phyloP scores from a whole-genome alignment of 495 filamentous ascomycete species.

The Lepraria neglecta region DNA sequence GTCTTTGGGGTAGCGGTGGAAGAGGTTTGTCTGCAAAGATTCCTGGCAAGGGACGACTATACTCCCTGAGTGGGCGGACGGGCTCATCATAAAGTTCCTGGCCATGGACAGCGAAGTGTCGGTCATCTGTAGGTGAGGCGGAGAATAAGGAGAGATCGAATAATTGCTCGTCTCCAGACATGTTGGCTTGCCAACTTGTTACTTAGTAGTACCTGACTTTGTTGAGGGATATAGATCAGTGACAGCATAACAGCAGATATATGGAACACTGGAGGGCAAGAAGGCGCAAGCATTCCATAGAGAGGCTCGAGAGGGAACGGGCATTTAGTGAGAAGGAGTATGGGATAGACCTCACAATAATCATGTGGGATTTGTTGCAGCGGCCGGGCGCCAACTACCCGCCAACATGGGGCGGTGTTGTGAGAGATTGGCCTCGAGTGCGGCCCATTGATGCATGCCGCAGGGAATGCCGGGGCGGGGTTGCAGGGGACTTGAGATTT shows the following conservation, averaged over 20 bases:
- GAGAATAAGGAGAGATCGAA: slow-evolving; percentile 31
- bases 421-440: background rate
- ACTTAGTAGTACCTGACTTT: background rate
- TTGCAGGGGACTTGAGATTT: background rate
- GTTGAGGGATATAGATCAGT: slow-evolving; percentile 8
- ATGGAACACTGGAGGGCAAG: slow-evolving; percentile 5
- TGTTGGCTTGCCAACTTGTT: slow-evolving; percentile 11
- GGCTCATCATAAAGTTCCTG: background rate
- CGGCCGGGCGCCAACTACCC: slow-evolving; percentile 11
- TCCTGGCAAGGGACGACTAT: slow-evolving; percentile 15
- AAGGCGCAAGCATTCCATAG: slow-evolving; percentile 11
- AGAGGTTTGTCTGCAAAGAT: slow-evolving; percentile 20
- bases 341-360: slow-evolving; percentile 2
- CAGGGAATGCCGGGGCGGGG: background rate
- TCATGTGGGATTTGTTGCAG: slow-evolving; percentile 2
- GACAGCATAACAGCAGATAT: slow-evolving; percentile 7
- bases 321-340: background rate
- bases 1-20: slow-evolving; percentile 24
- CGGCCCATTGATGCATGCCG: background rate
- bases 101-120: slow-evolving; percentile 14
- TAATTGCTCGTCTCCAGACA: slow-evolving; percentile 22
- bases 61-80: background rate
- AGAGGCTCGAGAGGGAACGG: slow-evolving; percentile 11
- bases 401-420: slow-evolving; percentile 8
- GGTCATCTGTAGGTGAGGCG: slow-evolving; percentile 24